Base-by-base conservation (phyloP, 345 rosid species). In the Euphorbia tirucalli region DNA sequence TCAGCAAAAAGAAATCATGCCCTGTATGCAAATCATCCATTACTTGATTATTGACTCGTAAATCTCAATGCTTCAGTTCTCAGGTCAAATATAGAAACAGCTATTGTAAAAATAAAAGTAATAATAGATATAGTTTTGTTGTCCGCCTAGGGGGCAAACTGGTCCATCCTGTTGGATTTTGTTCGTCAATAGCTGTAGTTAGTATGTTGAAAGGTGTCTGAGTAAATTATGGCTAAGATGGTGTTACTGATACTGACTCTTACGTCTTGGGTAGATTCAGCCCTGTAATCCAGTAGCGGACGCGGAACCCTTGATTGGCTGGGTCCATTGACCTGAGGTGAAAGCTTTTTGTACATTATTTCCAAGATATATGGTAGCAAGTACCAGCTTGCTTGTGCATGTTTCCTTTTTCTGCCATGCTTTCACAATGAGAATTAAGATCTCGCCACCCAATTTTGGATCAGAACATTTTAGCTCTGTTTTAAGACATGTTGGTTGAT, bases 1-100 rank as follows among this genome's bases (percentile, higher is more conserved):
- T 95, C 64, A 74, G 82, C 79, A 84, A 92, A 83, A 89, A 78
- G 74, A 77, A 84, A 27, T 85, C 87, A 10, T 95, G 99, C 80
- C 97, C 99, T 5, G 87, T 95, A 80, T 95, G 99, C 86, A 91
- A 91, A 82, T 89, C 82, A 48, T 87, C 93, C 2, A 78, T 89
- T n/a, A 78, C 88, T 61, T 90, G 84, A 87, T 63, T 61, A 50
- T n/a, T 41, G 9, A 13, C 48, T 11, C 27, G 43, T 14, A 18
- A 8, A 15, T 58, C 11, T 5, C 0, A 6, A 5, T 8, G 24
- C 14, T 22, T 61, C 11, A 8, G 24, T 22, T 15, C 27, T 66
- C 35, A 16, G 3, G 14, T 31, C 30, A 27, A 71, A 28, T 39
- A 18, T 15, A 30, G 59, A 31, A 68, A 56, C 43, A 1, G 21